Evolutionary conservation across 768 basidiomycete species (phyloP).

Genomic region (Chalciporus pseudorubinellus): DNA sequence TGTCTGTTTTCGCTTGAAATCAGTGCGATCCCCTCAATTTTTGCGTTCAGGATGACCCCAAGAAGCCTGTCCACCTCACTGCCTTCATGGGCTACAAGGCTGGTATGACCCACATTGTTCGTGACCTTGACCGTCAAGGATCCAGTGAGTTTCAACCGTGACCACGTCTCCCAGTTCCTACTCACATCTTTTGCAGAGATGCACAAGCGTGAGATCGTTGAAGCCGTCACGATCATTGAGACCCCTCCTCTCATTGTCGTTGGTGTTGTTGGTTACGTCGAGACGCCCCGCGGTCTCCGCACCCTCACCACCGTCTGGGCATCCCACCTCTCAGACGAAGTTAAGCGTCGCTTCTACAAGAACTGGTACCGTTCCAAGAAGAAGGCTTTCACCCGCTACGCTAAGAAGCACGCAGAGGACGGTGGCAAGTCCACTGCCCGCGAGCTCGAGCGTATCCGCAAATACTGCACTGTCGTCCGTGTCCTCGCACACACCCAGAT

Average conservation of each 20-base stretch:
- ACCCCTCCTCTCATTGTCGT: slow-evolving; percentile 96
- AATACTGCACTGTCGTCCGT: slow-evolving; percentile 99
- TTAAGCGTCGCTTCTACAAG: slow-evolving; percentile 99
- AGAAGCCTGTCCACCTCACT: slow-evolving; percentile 98
- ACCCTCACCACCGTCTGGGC: slow-evolving; percentile 99
- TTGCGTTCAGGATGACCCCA: slow-evolving; percentile 86
- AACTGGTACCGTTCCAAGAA: slow-evolving; percentile 99
- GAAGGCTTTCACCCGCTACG: slow-evolving; percentile 99
- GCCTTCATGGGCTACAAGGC: slow-evolving; percentile 99
- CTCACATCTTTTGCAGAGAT: slow-evolving; percentile 64
- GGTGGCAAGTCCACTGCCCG: slow-evolving; percentile 87
- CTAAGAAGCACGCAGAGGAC: slow-evolving; percentile 98
- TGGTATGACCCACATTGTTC: slow-evolving; percentile 99
- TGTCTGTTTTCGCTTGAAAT: slow-evolving; percentile 21
- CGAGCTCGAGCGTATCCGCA: slow-evolving; percentile 98
- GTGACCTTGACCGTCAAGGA: slow-evolving; percentile 98
- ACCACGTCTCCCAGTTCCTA: neutral
- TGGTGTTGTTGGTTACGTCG: slow-evolving; percentile 98
- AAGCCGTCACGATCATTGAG: slow-evolving; percentile 94
- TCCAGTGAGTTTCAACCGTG: slow-evolving; percentile 70
- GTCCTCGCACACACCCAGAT: slow-evolving; percentile 99
- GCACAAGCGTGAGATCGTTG: slow-evolving; percentile 99
- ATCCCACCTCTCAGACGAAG: slow-evolving; percentile 93
- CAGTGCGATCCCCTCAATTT: slow-evolving; percentile 6
- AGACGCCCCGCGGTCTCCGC: slow-evolving; percentile 98